Evolutionary conservation across 495 filamentous ascomycete genomes (phyloP).

Genomic region (Penicillium argentinense): DNA sequence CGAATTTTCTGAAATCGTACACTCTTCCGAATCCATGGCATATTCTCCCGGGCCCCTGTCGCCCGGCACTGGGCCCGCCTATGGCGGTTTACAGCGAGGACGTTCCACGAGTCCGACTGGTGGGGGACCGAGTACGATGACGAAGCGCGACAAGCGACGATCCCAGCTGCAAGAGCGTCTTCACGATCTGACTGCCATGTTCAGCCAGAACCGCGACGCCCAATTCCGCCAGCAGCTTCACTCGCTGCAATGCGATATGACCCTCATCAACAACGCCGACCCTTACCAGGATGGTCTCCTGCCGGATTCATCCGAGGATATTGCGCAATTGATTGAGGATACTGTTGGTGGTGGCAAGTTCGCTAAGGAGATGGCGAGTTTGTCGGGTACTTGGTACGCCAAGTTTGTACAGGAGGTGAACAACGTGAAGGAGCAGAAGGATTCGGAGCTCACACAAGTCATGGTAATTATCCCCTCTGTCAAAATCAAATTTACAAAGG

Average conservation of each 20-base stretch:
- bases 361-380: slow-evolving; percentile 57
- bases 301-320: slow-evolving; percentile 66
- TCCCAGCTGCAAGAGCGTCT: slow-evolving; percentile 75
- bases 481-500: neutral
- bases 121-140: slow-evolving; percentile 40
- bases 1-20: slow-evolving; percentile 6
- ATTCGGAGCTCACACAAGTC: slow-evolving; percentile 71
- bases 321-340: slow-evolving; percentile 61
- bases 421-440: slow-evolving; percentile 77
- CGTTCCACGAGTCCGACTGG: slow-evolving; percentile 39
- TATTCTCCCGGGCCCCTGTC: slow-evolving; percentile 39
- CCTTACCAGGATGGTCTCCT: slow-evolving; percentile 72
- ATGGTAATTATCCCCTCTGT: slow-evolving; percentile 57
- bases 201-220: slow-evolving; percentile 75
- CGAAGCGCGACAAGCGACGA: slow-evolving; percentile 89
- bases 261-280: slow-evolving; percentile 77
- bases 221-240: slow-evolving; percentile 88
- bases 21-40: slow-evolving; percentile 26
- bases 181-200: slow-evolving; percentile 66
- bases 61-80: slow-evolving; percentile 27
- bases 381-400: slow-evolving; percentile 77
- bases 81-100: slow-evolving; percentile 28
- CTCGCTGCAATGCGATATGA: slow-evolving; percentile 85
- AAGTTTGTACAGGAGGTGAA: slow-evolving; percentile 83
- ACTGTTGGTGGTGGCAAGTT: slow-evolving; percentile 53